Percentiles rank a stretch among this genome's conserved stretches.
These are phyloP conservation scores for Amborella trichopoda DNA, from an alignment of 164 flowering plant species.

Conservation along the genomic window DNA sequence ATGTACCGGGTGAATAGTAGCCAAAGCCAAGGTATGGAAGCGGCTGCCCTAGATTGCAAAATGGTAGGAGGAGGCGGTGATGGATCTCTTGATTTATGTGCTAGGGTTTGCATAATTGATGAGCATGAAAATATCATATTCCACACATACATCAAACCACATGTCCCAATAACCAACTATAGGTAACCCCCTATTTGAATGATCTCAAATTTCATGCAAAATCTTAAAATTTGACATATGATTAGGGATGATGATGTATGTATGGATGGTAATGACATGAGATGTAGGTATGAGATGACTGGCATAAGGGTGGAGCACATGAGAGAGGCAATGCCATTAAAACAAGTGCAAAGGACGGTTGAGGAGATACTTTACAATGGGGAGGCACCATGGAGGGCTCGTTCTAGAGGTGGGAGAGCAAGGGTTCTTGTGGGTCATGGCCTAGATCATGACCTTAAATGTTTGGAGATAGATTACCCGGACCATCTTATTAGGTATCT, in stretches of 20 bases:
- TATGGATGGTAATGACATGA: not conserved
- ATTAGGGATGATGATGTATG: not conserved
- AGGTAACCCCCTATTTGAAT: constrained; percentile 25
- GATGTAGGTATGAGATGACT: constrained; percentile 45
- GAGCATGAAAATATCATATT: constrained; percentile 55
- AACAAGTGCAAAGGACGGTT: constrained; percentile 38
- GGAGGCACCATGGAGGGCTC: constrained; percentile 34
- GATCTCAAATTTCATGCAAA: too few species aligned
- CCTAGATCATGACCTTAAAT: constrained; percentile 44
- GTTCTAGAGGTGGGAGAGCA: constrained; percentile 43
- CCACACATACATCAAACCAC: constrained; percentile 52
- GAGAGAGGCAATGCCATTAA: constrained; percentile 53
- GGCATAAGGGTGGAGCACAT: constrained; percentile 53
- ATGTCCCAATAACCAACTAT: constrained; percentile 46
- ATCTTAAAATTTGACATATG: not conserved
- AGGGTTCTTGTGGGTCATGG: constrained; percentile 63
- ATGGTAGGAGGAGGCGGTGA: constrained; percentile 82
- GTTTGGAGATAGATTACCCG: constrained; percentile 48
- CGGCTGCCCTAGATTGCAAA: constrained; percentile 62
- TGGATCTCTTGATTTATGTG: constrained; percentile 62
- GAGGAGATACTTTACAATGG: constrained; percentile 48
- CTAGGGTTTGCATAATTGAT: constrained; percentile 66
- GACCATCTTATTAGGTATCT: constrained; percentile 27
- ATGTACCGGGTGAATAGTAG: constrained; percentile 5
- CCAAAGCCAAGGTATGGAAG: constrained; percentile 15